These are phyloP conservation scores for Sequoiadendron giganteum DNA, from an alignment of 75 land plant genomes.

Conservation along the genomic window DNA sequence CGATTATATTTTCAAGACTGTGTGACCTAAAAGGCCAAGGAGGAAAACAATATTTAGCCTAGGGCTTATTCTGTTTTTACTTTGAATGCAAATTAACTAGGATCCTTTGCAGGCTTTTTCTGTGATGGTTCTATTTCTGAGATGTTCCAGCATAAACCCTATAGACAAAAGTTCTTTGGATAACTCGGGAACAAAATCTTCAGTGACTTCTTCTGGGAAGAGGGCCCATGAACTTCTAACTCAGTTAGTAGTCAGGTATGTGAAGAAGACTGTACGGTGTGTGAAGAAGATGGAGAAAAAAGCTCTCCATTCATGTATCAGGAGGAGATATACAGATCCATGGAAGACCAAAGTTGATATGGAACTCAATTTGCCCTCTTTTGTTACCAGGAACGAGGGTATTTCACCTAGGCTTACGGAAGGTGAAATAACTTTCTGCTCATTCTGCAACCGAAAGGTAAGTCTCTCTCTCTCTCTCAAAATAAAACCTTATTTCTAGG, in stretches of 20 bases:
- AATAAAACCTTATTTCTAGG: neutral
- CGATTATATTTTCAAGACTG: neutral
- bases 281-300: constrained; percentile 52
- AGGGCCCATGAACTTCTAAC: constrained; percentile 36
- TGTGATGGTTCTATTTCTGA: constrained; percentile 54
- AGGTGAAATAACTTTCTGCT: constrained; percentile 59
- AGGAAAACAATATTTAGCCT: neutral
- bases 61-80: neutral
- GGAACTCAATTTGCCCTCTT: constrained; percentile 60
- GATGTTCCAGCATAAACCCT: constrained; percentile 66
- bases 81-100: neutral
- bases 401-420: constrained; percentile 29
- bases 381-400: constrained; percentile 37
- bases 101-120: constrained; percentile 42
- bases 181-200: constrained; percentile 24
- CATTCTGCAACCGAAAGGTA: constrained; percentile 67
- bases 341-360: constrained; percentile 25
- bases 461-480: neutral
- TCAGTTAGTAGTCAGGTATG: constrained; percentile 36
- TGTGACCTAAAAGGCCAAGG: too few species aligned
- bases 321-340: constrained; percentile 55
- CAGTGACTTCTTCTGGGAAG: constrained; percentile 15
- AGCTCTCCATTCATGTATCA: constrained; percentile 45
- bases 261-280: constrained; percentile 38
- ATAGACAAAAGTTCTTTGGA: constrained; percentile 43